phyloP scores from a whole-genome alignment of 1,284 basidiomycete species.

The Pseudozyma thailandica region DNA sequence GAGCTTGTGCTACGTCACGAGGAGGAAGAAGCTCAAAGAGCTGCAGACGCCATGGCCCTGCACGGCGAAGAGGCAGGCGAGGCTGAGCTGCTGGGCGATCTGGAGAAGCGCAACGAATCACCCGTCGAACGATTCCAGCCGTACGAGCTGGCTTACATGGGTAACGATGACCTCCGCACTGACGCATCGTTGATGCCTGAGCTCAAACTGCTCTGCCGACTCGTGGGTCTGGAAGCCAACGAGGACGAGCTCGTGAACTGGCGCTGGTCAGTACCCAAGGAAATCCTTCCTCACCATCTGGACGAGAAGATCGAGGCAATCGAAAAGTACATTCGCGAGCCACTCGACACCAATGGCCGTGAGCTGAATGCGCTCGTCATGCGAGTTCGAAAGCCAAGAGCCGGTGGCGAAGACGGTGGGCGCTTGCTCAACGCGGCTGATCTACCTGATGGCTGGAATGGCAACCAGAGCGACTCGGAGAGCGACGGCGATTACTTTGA shows the following conservation, averaged over 20 bases:
- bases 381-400: conserved; percentile 45
- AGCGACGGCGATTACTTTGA: conserved; percentile 49
- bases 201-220: conserved; percentile 64
- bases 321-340: conserved; percentile 61
- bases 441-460: conserved; percentile 37
- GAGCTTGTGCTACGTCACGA: conserved; percentile 44
- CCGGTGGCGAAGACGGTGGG: conserved; percentile 8
- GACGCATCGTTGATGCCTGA: conserved; percentile 56
- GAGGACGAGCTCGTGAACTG: conserved; percentile 48
- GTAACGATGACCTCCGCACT: conserved; percentile 49
- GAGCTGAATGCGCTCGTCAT: conserved; percentile 49
- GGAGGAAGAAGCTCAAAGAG: conserved; percentile 25
- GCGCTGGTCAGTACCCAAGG: conserved; percentile 60
- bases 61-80: conserved; percentile 10
- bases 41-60: neutral
- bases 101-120: conserved; percentile 38
- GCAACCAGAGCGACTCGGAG: conserved; percentile 40
- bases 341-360: conserved; percentile 47
- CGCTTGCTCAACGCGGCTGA: conserved; percentile 22
- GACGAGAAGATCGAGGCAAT: conserved; percentile 58
- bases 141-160: conserved; percentile 35
- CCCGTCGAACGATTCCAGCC: conserved; percentile 35
- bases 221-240: conserved; percentile 55
- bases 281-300: conserved; percentile 47
- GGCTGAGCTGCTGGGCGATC: conserved; percentile 21